These are phyloP conservation scores for Raffaelea arxii DNA, from an alignment of 2,329 filamentous ascomycete genomes.

Conservation along the genomic window DNA sequence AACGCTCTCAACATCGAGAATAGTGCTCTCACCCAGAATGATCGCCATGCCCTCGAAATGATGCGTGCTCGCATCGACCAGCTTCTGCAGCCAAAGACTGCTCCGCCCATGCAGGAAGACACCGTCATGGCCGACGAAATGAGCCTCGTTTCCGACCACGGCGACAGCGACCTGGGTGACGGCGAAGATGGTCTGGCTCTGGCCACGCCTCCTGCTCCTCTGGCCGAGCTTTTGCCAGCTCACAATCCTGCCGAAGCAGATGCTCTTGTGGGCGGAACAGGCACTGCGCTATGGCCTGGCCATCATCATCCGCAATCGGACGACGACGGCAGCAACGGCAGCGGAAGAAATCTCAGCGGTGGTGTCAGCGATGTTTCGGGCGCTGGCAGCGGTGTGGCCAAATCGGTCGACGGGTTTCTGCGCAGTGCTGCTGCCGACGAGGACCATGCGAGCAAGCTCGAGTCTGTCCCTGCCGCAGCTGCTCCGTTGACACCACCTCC, in stretches of 20 bases:
- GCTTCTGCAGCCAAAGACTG: constrained; percentile 4
- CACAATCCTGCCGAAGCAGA: too few species aligned
- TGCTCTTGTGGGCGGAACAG: neutral
- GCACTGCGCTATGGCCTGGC: constrained; percentile 6
- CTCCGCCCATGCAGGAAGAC: neutral
- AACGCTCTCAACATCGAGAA: constrained; percentile 31
- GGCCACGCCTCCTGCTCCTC: constrained; percentile 6
- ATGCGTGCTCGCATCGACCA: constrained; percentile 31
- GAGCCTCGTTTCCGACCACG: constrained; percentile 14
- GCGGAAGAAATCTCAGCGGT: neutral
- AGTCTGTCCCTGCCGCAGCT: neutral
- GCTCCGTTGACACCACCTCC: constrained; percentile 10
- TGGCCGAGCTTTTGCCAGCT: constrained; percentile 6
- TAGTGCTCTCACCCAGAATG: constrained; percentile 27
- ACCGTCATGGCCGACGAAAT: constrained; percentile 10
- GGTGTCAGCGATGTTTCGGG: neutral
- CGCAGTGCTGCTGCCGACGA: neutral
- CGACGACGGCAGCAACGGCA: constrained; percentile 4
- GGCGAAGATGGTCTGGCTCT: constrained; percentile 9
- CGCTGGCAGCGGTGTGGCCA: neutral
- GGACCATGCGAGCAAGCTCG: neutral
- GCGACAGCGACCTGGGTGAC: constrained; percentile 12
- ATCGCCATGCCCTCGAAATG: constrained; percentile 35
- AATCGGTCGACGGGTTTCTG: neutral
- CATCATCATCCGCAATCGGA: constrained; percentile 4